phyloP scores from a whole-genome alignment of 2,329 filamentous ascomycete genomes.

The Bipolaris zeicola region DNA sequence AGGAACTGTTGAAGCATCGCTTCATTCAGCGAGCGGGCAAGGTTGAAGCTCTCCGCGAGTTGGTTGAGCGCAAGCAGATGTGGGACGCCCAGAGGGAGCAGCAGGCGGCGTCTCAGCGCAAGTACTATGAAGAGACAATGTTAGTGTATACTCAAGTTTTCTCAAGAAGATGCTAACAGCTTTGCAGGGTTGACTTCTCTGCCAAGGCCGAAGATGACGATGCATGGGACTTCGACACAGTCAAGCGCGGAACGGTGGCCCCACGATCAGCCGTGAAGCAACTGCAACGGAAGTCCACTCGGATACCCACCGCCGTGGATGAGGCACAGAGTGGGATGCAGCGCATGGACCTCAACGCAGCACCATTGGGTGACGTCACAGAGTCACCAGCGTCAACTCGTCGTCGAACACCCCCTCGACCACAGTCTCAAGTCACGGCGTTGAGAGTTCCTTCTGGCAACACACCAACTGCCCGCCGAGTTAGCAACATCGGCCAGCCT shows the following conservation, averaged over 20 bases:
- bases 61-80: slow-evolving; percentile 81
- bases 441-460: slow-evolving; percentile 42
- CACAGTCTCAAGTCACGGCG: slow-evolving; percentile 48
- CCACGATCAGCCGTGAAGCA: slow-evolving; percentile 55
- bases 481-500: slow-evolving; percentile 41
- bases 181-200: slow-evolving; percentile 64
- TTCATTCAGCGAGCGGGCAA: slow-evolving; percentile 89
- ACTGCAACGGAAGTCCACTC: slow-evolving; percentile 54
- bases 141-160: slow-evolving; percentile 43
- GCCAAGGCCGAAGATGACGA: slow-evolving; percentile 75
- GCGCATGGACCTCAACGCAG: slow-evolving; percentile 52
- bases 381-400: slow-evolving; percentile 43
- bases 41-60: slow-evolving; percentile 83
- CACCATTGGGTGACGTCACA: slow-evolving; percentile 49
- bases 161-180: slow-evolving; percentile 17
- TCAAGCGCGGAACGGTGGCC: slow-evolving; percentile 72
- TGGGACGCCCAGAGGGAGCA: slow-evolving; percentile 75
- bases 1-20: slow-evolving; percentile 82
- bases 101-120: slow-evolving; percentile 63
- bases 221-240: slow-evolving; percentile 94
- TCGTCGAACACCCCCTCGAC: slow-evolving; percentile 40
- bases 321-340: slow-evolving; percentile 46
- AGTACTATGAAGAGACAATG: slow-evolving; percentile 94
- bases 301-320: slow-evolving; percentile 49
- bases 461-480: slow-evolving; percentile 52